phyloP scores from a whole-genome alignment of 169 alveolate genomes.

The Eimeria sp. region DNA sequence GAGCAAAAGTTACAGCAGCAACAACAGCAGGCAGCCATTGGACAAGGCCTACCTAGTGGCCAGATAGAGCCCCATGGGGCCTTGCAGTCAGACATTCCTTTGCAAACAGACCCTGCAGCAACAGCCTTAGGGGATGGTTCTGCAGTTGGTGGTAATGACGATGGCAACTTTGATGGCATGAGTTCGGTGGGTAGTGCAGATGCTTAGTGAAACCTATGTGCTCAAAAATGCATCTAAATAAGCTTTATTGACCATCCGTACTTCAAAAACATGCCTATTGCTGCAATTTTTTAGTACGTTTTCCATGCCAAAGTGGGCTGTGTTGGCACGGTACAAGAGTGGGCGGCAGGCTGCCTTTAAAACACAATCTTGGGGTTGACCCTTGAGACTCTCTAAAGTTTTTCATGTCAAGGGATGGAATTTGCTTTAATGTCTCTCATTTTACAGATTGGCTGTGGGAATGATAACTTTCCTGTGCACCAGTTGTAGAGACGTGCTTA shows the following conservation, averaged over 20 bases:
- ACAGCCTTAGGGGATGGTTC: not conserved
- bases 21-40: slow-evolving; percentile 41
- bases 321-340: not conserved
- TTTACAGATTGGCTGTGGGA: not conserved
- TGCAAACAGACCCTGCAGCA: not conserved
- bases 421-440: not conserved
- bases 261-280: not conserved
- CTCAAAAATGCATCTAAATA: not conserved
- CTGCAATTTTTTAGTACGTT: not conserved
- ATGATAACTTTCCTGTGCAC: not conserved
- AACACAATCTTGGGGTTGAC: not conserved
- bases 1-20: slow-evolving; percentile 53
- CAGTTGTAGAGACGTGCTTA: not conserved
- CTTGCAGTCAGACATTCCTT: not conserved
- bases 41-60: not conserved
- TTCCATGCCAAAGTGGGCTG: not conserved
- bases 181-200: slow-evolving; percentile 66
- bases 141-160: slow-evolving; percentile 36
- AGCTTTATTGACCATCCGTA: no score
- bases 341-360: not conserved
- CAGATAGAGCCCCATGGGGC: not conserved
- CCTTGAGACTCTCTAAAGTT: not conserved
- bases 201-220: not conserved
- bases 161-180: slow-evolving; percentile 26
- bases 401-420: not conserved